Evolutionary conservation across 1,284 basidiomycete genomes (phyloP), one percentile per base, ranked within the genome.

Genomic region (Wolfiporia cocos): DNA sequence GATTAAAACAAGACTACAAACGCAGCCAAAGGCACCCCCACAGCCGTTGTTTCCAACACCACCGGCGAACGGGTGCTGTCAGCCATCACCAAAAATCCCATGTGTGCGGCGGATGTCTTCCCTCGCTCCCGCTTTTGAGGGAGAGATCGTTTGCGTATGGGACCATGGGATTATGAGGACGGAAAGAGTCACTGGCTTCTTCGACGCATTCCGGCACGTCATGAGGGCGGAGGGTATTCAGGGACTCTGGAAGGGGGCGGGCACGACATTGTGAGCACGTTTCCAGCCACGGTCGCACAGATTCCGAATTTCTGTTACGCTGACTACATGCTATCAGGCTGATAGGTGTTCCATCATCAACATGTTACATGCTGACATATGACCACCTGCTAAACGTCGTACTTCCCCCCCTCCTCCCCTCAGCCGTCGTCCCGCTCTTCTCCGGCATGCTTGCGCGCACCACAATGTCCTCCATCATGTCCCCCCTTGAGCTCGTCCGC

Each of bases 311-410:
- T 45, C 52, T 52, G 49, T 19, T 47, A 3, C 24, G 18, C 22
- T 29, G 3, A 30, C 5, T 41, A 24, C 4, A n/a, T 14, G 22
- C 26, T 47, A 37, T n/a, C 48, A 92, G 92, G 40, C 65, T 91
- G 23, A 95, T 99, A 62, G 86, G 90, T 18, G 89, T 99, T 6
- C 95, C 95, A 0, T 86, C 93, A 0, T 82, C 94, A 37, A 92
- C 94, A 36, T 78, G 84, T 28, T 99, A 99, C 66, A 99, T 99
- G 84, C 74, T 97, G 37, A 92, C 91, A 21, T 99, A 99, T 63
- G 95, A 98, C 64, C 81, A 88, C 59, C 78, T 98, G 17, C 71
- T 92, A 11, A 74, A 78, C 42, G 68, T 71, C 29, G 64, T 69
- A 17, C 61, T 87, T 10, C 83, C 85, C 5, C 65, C 75, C 14